Conservation (phyloP, 306 rosid species). For the Begonia peltatifolia region DNA sequence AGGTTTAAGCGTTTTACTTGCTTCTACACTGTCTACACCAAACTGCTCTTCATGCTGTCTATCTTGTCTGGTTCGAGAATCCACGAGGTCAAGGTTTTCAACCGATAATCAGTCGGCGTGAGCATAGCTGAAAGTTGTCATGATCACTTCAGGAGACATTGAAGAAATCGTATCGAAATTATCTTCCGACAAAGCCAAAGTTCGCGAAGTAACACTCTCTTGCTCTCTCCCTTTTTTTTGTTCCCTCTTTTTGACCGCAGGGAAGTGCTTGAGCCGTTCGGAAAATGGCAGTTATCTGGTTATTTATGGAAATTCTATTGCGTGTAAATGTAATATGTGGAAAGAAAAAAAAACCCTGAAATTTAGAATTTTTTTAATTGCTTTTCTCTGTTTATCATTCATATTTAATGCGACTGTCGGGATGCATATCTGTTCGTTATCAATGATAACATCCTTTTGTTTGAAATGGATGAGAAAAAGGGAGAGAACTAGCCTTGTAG, state of each 20-base stretch:
- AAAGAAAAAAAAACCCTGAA: constrained; percentile 2
- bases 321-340: background rate
- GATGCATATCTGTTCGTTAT: too few species aligned
- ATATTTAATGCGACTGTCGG: too few species aligned
- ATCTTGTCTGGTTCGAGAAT: too few species aligned
- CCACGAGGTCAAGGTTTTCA: too few species aligned
- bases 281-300: background rate
- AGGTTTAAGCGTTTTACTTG: too few species aligned
- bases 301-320: background rate
- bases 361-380: background rate
- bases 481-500: too few species aligned
- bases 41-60: too few species aligned
- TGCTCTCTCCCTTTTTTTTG: constrained; percentile 1
- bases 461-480: too few species aligned
- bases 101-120: too few species aligned
- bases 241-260: constrained; percentile 5
- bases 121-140: constrained; percentile 10
- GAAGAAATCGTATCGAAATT: constrained; percentile 63
- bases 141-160: constrained; percentile 53
- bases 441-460: too few species aligned
- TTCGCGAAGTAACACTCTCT: constrained; percentile 54
- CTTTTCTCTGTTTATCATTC: background rate
- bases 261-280: background rate
- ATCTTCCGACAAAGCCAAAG: constrained; percentile 70
- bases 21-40: too few species aligned